phyloP scores from a whole-genome alignment of 192 early-diverging fungal genomes.

The Podila horticola region DNA sequence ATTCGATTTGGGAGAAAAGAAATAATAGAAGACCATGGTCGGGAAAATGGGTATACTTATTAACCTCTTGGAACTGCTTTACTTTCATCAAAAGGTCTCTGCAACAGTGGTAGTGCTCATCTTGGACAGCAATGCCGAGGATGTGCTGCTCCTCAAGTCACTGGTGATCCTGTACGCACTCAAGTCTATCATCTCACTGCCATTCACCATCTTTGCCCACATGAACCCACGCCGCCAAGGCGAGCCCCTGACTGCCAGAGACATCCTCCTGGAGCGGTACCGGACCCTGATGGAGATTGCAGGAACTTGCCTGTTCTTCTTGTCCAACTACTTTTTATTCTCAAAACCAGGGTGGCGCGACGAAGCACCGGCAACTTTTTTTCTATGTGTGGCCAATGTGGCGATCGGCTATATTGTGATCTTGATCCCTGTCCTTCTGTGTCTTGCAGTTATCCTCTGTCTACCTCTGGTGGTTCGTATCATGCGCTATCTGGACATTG shows the following conservation, averaged over 20 bases:
- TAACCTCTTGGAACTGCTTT: no score
- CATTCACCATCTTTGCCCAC: slow-evolving; percentile 69
- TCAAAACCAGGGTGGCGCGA: slow-evolving; percentile 51
- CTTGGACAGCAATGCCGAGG: slow-evolving; percentile 54
- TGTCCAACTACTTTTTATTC: slow-evolving; percentile 74
- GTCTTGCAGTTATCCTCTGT: slow-evolving; percentile 72
- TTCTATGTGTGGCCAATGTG: slow-evolving; percentile 70
- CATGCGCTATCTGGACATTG: slow-evolving; percentile 64
- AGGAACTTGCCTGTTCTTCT: slow-evolving; percentile 42
- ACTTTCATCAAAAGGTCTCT: slow-evolving; percentile 54
- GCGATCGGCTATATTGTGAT: slow-evolving; percentile 76
- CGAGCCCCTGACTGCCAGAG: slow-evolving; percentile 26
- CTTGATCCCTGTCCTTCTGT: slow-evolving; percentile 66
- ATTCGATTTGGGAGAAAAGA: no score
- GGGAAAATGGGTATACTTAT: no score
- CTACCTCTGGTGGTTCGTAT: slow-evolving; percentile 70
- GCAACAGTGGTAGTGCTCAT: slow-evolving; percentile 62
- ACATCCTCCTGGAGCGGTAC: slow-evolving; percentile 35
- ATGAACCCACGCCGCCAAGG: slow-evolving; percentile 63
- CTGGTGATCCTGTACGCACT: slow-evolving; percentile 71
- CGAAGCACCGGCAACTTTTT: slow-evolving; percentile 68
- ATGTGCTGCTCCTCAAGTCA: slow-evolving; percentile 62
- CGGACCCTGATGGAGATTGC: slow-evolving; percentile 47
- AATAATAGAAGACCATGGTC: no score
- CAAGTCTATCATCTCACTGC: slow-evolving; percentile 66